Base-by-base conservation (phyloP, 371 early-diverging fungal species). In the Smittium culicis region DNA sequence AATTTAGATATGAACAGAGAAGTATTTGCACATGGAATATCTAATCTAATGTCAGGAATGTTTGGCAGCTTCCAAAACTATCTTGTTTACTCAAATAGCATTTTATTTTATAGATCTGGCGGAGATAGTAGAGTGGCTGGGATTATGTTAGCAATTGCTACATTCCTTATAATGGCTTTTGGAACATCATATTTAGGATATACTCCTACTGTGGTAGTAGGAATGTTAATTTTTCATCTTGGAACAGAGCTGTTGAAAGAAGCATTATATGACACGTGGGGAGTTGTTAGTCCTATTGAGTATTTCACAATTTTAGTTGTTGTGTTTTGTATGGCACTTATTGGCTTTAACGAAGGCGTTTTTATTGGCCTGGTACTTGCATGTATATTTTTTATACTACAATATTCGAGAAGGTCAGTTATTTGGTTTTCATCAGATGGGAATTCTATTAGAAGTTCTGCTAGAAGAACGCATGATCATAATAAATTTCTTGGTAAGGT, bases 271-370 rank as follows among this genome's bases (percentile, higher is more conserved):
- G 95, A 97, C 72, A 91, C 95, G 0, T 83, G 85, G 80, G 79
- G 82, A 24, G 80, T 85, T 5, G 92, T 96, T 1, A 86, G 89
- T 59, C 80, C 77, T 32, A 76, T 91, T 25, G 97, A 97, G 73
- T 97, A 96, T 69, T 71, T 85, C 30, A 96, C 93, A 1, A 93
- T 95, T 30, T 72, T 85, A 28, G 73, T 80, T 25, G 92, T 94
- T 66, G 85, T 93, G 27, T 70, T 86, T 14, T 81, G 85, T 60
- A 94, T 94, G 94, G 91, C 89, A 0, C 73, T 74, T 24, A 76
- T 92, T 54, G 96, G 96, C 2, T 96, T 96, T 73, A 93, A 92
- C 17, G 93, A 95, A 70, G 96, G 95, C 32, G 91, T 96, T 66
- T 80, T 94, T 62, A 78, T 93, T n/a, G 97, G 97, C 24, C 88